Evolutionary conservation across 257 asterid species (phyloP).

Genomic region (Anisodus tanguticus): DNA sequence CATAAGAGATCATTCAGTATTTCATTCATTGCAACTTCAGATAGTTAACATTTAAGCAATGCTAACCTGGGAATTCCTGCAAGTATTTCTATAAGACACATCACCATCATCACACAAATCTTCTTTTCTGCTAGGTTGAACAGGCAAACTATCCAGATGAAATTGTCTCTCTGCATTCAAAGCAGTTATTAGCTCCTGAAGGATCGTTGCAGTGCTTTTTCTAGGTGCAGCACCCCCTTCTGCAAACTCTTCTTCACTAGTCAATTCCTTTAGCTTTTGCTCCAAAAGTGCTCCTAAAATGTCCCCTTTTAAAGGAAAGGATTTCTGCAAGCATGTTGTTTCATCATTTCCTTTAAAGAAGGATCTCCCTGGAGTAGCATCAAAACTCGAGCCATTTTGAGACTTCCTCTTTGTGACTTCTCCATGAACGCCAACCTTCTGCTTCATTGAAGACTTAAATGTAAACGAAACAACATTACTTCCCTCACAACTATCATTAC

Average conservation of each 20-base stretch:
- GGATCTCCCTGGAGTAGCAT: slow-evolving; percentile 35
- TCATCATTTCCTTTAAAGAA: slow-evolving; percentile 40
- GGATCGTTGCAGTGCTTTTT: slow-evolving; percentile 75
- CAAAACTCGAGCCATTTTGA: slow-evolving; percentile 36
- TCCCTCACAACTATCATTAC: slow-evolving; percentile 33
- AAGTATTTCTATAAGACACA: slow-evolving; percentile 34
- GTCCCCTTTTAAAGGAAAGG: slow-evolving; percentile 62
- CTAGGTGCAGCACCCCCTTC: slow-evolving; percentile 49
- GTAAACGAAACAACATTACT: slow-evolving; percentile 47
- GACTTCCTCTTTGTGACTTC: slow-evolving; percentile 40
- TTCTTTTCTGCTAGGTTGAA: slow-evolving; percentile 36
- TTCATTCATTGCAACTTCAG: slow-evolving; percentile 10
- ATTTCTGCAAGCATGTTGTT: slow-evolving; percentile 37
- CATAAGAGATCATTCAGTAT: not conserved
- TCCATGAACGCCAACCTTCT: slow-evolving; percentile 36
- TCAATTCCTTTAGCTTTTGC: slow-evolving; percentile 80
- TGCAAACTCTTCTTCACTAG: slow-evolving; percentile 54
- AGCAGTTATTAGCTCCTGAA: slow-evolving; percentile 90
- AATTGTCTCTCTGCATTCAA: slow-evolving; percentile 65
- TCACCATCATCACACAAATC: slow-evolving; percentile 29
- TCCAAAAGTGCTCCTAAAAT: slow-evolving; percentile 73
- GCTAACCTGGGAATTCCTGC: slow-evolving; percentile 56
- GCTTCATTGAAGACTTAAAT: slow-evolving; percentile 58
- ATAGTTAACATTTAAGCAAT: not conserved
- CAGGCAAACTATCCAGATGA: slow-evolving; percentile 41